Evolutionary conservation across 2,329 filamentous ascomycete genomes (phyloP).

Genomic region (Fusarium algeriense): DNA sequence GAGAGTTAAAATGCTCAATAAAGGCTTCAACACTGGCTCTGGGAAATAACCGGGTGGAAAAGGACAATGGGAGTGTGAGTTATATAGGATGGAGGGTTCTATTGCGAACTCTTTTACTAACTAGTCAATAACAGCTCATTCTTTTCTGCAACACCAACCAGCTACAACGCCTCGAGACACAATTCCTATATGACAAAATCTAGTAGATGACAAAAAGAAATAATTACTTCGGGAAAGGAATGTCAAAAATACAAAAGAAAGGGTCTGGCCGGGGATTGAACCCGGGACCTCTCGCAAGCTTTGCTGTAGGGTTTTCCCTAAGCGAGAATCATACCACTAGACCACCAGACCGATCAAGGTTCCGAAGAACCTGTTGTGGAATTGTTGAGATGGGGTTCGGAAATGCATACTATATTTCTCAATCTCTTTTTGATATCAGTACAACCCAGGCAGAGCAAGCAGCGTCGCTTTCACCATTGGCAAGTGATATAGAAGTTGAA

Average conservation of each 20-base stretch:
- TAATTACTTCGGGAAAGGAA: accelerated
- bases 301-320: constrained; percentile 43
- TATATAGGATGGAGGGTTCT: no score
- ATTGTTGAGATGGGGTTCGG: not conserved
- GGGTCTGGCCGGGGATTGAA: constrained; percentile 60
- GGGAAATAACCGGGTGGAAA: no score
- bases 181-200: accelerated
- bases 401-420: not conserved
- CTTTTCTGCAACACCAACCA: no score
- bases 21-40: no score
- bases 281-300: constrained; percentile 60
- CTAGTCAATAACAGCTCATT: no score
- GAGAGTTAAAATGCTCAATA: no score
- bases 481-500: not conserved
- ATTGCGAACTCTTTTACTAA: no score
- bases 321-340: constrained; percentile 41
- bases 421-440: no score
- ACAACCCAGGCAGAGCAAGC: accelerated
- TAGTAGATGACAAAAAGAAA: not conserved
- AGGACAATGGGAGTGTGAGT: no score
- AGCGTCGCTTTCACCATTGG: accelerated
- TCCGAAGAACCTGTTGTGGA: not conserved
- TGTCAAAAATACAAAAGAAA: not conserved
- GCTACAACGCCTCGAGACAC: no score
- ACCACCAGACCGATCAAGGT: constrained; percentile 31